Percentiles rank a stretch among this genome's conserved stretches.
Conservation (phyloP, 306 rosid species). For the Vigna trinervia region DNA sequence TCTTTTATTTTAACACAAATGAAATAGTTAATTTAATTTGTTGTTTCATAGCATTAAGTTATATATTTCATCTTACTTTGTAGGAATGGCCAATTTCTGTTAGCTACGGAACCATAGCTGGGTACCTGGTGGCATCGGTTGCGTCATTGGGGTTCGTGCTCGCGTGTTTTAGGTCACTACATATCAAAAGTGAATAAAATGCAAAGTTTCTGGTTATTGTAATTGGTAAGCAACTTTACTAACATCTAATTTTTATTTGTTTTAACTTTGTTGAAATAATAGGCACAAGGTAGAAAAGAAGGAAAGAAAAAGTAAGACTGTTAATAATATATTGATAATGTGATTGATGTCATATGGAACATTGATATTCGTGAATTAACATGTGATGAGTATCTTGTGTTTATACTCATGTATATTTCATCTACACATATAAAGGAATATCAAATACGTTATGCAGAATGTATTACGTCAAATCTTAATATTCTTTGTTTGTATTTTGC, state of each 20-base stretch:
- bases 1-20: neutral
- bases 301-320: neutral
- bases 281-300: neutral
- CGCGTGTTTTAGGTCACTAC: conserved; percentile 44
- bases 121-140: conserved; percentile 64
- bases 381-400: neutral
- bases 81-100: conserved; percentile 97
- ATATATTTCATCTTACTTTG: conserved; percentile 35
- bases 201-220: conserved; percentile 16
- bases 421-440: neutral
- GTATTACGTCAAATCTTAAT: neutral
- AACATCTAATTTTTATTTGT: conserved; percentile 6
- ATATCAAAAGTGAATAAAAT: conserved; percentile 68
- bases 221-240: conserved; percentile 21
- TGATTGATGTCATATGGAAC: neutral
- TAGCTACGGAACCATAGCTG: conserved; percentile 75
- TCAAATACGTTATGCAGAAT: neutral
- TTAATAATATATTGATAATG: conserved; percentile 4
- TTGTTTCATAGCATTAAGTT: conserved; percentile 8
- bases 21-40: neutral
- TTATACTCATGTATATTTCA: neutral
- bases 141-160: conserved; percentile 60
- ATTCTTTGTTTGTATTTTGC: neutral
- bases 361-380: neutral
- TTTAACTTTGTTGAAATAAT: neutral